A percentile compares a stretch with the other conserved stretches of the same genome.
Conservation (phyloP, 129 eudicot species). For the Apium graveolens region DNA sequence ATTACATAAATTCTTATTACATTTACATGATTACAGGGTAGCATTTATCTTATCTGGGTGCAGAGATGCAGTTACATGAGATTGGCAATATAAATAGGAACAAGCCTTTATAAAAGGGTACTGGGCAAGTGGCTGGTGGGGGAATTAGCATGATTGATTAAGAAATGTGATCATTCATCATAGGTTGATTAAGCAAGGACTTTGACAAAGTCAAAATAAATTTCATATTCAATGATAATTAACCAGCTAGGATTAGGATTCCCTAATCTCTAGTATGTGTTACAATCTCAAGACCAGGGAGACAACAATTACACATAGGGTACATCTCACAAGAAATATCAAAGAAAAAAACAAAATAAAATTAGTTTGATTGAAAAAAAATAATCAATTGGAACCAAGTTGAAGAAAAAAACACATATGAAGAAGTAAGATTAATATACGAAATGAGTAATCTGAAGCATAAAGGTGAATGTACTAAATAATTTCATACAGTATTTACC, state of each 20-base stretch:
- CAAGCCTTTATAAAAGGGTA: neutral
- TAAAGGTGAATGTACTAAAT: too few relatives aligned
- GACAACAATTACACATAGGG: neutral
- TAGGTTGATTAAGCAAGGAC: neutral
- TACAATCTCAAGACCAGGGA: neutral
- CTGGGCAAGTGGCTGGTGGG: neutral
- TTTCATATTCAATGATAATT: neutral
- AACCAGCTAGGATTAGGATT: neutral
- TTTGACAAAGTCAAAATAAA: neutral
- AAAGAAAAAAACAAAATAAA: too few relatives aligned
- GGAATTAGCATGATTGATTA: neutral
- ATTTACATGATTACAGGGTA: too few relatives aligned
- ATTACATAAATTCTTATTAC: too few relatives aligned
- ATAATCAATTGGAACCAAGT: neutral
- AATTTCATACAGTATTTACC: constrained; percentile 24
- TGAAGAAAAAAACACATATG: too few relatives aligned
- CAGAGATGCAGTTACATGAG: too few relatives aligned
- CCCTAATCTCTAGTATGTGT: neutral
- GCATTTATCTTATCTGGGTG: too few relatives aligned
- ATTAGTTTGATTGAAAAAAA: neutral
- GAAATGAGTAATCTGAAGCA: too few relatives aligned
- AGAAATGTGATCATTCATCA: neutral
- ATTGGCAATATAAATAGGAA: too few relatives aligned
- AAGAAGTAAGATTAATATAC: too few relatives aligned
- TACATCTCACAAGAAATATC: neutral